These are phyloP conservation scores for Aegilops sharonensis DNA, from an alignment of 176 grass and related monocot genomes.

Conservation along the genomic window DNA sequence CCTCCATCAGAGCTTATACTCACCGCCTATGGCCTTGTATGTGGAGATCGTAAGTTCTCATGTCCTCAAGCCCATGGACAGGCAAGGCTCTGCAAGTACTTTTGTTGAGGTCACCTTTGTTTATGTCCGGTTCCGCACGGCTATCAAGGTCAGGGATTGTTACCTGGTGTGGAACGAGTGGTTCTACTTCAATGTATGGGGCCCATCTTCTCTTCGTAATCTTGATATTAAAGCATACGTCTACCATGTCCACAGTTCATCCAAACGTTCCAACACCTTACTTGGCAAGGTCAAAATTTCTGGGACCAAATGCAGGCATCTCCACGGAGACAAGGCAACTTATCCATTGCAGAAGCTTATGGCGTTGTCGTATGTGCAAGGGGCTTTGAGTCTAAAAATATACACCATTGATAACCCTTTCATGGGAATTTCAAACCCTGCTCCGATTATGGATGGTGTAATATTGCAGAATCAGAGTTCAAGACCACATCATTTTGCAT, in stretches of 20 bases:
- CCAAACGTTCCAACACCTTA: background rate
- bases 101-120: background rate
- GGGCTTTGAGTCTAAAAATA: background rate
- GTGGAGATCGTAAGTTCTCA: background rate
- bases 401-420: background rate
- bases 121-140: background rate
- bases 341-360: background rate
- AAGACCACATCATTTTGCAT: background rate
- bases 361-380: background rate
- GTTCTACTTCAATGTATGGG: background rate
- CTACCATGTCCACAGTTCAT: background rate
- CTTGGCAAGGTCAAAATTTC: background rate
- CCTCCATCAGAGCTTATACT: constrained; percentile 68
- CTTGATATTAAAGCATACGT: background rate
- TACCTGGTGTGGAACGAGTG: background rate
- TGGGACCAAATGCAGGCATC: background rate
- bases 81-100: background rate
- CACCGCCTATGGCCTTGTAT: constrained; percentile 21
- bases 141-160: background rate
- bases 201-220: background rate
- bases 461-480: background rate
- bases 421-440: background rate
- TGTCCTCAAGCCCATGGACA: background rate
- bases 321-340: too few relatives aligned
- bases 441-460: background rate